Evolutionary conservation across 2,329 filamentous ascomycete species (phyloP).

Genomic region (Daldinia sp.): DNA sequence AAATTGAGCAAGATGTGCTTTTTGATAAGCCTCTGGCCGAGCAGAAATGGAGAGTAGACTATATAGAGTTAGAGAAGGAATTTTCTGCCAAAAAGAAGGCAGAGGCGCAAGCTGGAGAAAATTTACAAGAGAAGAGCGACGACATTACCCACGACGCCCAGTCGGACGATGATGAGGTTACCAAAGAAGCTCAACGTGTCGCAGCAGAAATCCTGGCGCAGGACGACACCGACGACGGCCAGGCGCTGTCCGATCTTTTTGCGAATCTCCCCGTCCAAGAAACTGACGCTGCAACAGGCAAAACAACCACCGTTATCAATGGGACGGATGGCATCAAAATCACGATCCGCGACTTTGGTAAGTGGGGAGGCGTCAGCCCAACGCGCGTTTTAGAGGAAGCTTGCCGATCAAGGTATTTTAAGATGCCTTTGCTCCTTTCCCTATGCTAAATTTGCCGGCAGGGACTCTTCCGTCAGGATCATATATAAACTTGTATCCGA

Average conservation of each 20-base stretch:
- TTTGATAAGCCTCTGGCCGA: constrained; percentile 75
- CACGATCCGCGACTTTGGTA: constrained; percentile 82
- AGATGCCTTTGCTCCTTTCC: constrained; percentile 18
- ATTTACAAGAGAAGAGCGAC: constrained; percentile 45
- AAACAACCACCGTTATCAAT: constrained; percentile 64
- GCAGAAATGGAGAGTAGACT: constrained; percentile 68
- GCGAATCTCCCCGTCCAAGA: constrained; percentile 68
- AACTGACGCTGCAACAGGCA: constrained; percentile 65
- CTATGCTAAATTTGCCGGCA: constrained; percentile 45
- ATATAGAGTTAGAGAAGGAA: constrained; percentile 68
- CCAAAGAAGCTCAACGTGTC: constrained; percentile 65
- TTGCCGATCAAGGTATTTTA: constrained; percentile 76
- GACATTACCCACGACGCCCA: constrained; percentile 35
- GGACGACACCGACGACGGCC: constrained; percentile 63
- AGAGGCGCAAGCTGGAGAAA: constrained; percentile 44
- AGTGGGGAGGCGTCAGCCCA: constrained; percentile 79
- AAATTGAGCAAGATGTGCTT: constrained; percentile 79
- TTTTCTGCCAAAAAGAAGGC: constrained; percentile 58
- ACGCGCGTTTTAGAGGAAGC: constrained; percentile 82
- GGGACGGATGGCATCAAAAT: constrained; percentile 62
- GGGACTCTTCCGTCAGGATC: constrained; percentile 75
- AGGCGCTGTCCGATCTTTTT: constrained; percentile 63
- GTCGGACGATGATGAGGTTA: constrained; percentile 57
- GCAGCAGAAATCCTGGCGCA: constrained; percentile 65
- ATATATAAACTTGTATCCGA: constrained; percentile 75